These are phyloP conservation scores for Prunus salicina DNA, from an alignment of 306 rosid species.

Conservation along the genomic window DNA sequence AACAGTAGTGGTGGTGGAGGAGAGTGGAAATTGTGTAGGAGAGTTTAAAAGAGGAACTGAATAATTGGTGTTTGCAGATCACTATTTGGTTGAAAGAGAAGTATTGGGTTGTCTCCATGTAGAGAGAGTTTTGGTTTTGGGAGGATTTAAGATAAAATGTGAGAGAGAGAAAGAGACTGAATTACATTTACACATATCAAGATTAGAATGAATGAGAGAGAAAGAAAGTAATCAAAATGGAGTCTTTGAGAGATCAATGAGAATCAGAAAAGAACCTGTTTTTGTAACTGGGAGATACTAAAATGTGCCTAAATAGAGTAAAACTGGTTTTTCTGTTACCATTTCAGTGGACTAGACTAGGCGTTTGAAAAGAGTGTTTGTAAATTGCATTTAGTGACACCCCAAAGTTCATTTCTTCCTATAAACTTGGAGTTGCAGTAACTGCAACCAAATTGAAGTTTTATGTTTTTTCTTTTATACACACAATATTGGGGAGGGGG, in stretches of 20 bases:
- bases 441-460: no score
- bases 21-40: neutral
- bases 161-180: slow-evolving; percentile 8
- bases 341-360: neutral
- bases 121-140: neutral
- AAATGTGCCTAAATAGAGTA: neutral
- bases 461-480: no score
- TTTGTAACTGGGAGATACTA: neutral
- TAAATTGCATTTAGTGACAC: neutral
- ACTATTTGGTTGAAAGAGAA: slow-evolving; percentile 27
- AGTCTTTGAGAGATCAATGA: neutral
- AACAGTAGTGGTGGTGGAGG: neutral
- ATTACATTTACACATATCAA: neutral
- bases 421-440: neutral
- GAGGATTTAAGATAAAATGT: neutral
- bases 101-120: slow-evolving; percentile 21
- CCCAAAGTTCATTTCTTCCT: neutral
- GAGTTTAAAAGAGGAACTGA: slow-evolving; percentile 9
- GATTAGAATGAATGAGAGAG: neutral
- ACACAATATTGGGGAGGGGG: no score
- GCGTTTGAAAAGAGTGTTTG: neutral
- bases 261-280: neutral
- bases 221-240: neutral
- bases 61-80: slow-evolving; percentile 18
- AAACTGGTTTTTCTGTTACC: neutral